Base-by-base conservation (phyloP, 768 basidiomycete genomes). In the Chalciporus piperatus region DNA sequence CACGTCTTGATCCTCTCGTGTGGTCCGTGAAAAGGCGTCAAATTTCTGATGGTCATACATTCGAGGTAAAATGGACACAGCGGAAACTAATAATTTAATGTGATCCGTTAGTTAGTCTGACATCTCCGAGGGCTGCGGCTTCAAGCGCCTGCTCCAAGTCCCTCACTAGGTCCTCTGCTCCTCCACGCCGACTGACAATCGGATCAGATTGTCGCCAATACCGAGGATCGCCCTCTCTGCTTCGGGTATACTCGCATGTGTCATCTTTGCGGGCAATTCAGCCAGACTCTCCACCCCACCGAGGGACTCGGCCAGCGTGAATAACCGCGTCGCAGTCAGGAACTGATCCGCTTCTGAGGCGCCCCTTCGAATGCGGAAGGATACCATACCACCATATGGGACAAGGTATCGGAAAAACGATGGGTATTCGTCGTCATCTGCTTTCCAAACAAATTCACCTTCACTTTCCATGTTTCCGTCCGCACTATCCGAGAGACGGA, bases 281-380 rank as follows among this genome's bases (percentile, higher is more conserved):
- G 89, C 89, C 28, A 98, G 71, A 66, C 84, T 87, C 77, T 98
- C 96, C 6, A 97, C 91, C 0, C 94, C 96, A 1, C 96, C 96
- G 5, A 98, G 71, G 22, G 82, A 85, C 77, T 95, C 94, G 1
- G 94, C 95, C 12, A 98, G 75, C 22, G 84, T 78, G 63, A 94
- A 93, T 30, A 95, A 64, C 23, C 80, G 68, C 4, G 83, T 76
- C 0, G 79, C 67, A 0, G 79, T 81, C 50, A 95, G 65, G 73
- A 97, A 94, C 52, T 61, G 72, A 45, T 85, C 78, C 3, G 89
- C 86, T 55, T 79, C 76, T 41, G 53, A 62, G 25, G 71, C 66
- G 1, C 82, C 78, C n/a, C 77, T 72, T 37, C 72, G 68, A 44
- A 87, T 77, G 2, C 82, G 71, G 71, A 87, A 85, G 5, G 85